These are phyloP conservation scores for Phylloporus sp. DNA, from an alignment of 768 basidiomycete species.

Conservation along the genomic window DNA sequence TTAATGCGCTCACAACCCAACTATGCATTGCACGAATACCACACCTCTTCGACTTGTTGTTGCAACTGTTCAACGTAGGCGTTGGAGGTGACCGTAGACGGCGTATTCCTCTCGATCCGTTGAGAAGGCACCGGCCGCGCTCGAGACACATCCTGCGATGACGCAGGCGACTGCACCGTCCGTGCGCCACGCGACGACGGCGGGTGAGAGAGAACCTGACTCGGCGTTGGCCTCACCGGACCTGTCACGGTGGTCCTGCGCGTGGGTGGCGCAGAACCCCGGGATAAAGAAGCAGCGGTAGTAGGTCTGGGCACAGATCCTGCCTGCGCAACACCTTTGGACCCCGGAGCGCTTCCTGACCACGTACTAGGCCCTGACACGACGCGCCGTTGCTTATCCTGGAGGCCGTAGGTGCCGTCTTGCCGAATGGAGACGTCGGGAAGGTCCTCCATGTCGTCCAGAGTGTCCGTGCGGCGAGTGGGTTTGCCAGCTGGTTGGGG, in stretches of 20 bases:
- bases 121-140: conserved; percentile 12
- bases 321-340: conserved; percentile 6
- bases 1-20: conserved; percentile 11
- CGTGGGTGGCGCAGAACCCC: conserved; percentile 10
- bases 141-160: conserved; percentile 19
- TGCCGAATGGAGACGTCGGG: conserved; percentile 61
- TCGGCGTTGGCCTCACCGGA: conserved; percentile 5
- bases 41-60: conserved; percentile 47
- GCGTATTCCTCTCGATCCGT: conserved; percentile 2
- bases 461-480: conserved; percentile 21
- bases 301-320: conserved; percentile 6
- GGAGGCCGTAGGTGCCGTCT: conserved; percentile 55
- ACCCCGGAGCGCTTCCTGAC: conserved; percentile 8
- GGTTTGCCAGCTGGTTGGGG: conserved; percentile 31
- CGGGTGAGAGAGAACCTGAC: conserved; percentile 11
- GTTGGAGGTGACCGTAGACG: conserved; percentile 1
- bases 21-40: conserved; percentile 11
- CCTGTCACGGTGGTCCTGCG: conserved; percentile 11
- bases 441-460: conserved; percentile 47
- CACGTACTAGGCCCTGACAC: conserved; percentile 12
- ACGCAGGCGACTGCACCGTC: conserved; percentile 9
- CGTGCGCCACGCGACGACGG: conserved; percentile 14
- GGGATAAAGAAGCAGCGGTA: conserved; percentile 9
- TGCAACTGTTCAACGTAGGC: conserved; percentile 19
- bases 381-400: conserved; percentile 17